Base-by-base conservation (phyloP, 108 stramenopile species). In the Cyclotella atomus region DNA sequence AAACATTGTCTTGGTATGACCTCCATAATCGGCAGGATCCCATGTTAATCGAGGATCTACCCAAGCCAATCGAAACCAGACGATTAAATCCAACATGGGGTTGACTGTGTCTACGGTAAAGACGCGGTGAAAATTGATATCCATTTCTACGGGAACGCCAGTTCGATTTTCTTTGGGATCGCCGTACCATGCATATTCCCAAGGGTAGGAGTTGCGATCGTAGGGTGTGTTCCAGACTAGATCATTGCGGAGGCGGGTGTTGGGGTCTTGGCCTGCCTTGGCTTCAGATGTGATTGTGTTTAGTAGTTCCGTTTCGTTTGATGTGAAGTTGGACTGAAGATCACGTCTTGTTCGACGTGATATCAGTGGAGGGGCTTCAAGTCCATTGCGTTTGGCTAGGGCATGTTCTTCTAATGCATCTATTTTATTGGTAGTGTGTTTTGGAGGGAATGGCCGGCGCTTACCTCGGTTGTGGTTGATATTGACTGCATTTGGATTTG, bases 51-150 rank as follows among this genome's bases (percentile, higher is more conserved):
- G 27, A 20, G 84, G 84, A 68, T 84, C 84, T 0, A 33, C 49
- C 84, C 84, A 84, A 55, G 27, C 20, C 17, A 69, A 15, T 5
- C 80, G 65, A 28, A 84, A 70, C 84, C 84, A 84, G 3, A 81
- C 79, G 23, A 84, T 38, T 28, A 84, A 20, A 70, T 84, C 80
- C 16, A 76, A 55, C 16, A 70, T 75, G 15, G 84, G 71, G 15
- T 60, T 71, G 0, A 65, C 47, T 0, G 71, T 65, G 24, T 84
- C 71, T 23, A 84, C 67, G 15, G 65, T 46, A 36, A 50, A 75
- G 5, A 84, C 79, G 14, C 55, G 46, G 21, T 81, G 79, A 35
- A 81, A 81, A 70, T 72, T 81, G 2, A 84, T 59, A 19, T 71
- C 71, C 19, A 84, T 17, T 41, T 84, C 76, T 0, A 84, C 65